Conservation (phyloP, 2,329 filamentous ascomycete genomes). For the Colletotrichum navitas region DNA sequence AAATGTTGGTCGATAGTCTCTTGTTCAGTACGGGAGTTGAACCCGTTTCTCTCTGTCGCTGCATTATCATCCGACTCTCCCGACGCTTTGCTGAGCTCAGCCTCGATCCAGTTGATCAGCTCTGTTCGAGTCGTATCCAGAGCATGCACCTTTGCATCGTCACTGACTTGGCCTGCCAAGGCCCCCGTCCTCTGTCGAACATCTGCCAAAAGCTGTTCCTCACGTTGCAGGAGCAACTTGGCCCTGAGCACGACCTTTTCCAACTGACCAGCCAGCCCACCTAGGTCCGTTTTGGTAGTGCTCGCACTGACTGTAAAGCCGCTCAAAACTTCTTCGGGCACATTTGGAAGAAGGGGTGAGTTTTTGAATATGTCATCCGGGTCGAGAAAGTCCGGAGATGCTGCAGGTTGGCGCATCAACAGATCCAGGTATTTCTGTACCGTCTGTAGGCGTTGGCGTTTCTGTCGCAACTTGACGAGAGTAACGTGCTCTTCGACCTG, state of each 20-base stretch:
- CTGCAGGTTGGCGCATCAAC: conserved; percentile 65
- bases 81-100: conserved; percentile 68
- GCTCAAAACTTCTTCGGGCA: conserved; percentile 66
- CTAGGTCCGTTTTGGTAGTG: conserved; percentile 57
- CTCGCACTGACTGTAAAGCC: conserved; percentile 60
- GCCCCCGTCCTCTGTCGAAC: conserved; percentile 30
- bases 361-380: conserved; percentile 61
- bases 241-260: conserved; percentile 71
- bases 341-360: conserved; percentile 58
- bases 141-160: conserved; percentile 62
- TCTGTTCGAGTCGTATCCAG: conserved; percentile 68
- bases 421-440: conserved; percentile 65
- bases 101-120: conserved; percentile 75
- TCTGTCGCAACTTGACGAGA: conserved; percentile 64
- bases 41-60: conserved; percentile 40
- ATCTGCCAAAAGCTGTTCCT: conserved; percentile 67
- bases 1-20: conserved; percentile 56
- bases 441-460: conserved; percentile 62
- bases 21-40: conserved; percentile 41
- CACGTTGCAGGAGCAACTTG: conserved; percentile 67
- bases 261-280: conserved; percentile 62
- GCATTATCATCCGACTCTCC: conserved; percentile 46
- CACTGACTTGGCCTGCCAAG: conserved; percentile 52
- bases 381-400: conserved; percentile 63
- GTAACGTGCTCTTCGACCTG: conserved; percentile 64